phyloP scores from a whole-genome alignment of 345 rosid genomes.

The Hirschfeldia incana region DNA sequence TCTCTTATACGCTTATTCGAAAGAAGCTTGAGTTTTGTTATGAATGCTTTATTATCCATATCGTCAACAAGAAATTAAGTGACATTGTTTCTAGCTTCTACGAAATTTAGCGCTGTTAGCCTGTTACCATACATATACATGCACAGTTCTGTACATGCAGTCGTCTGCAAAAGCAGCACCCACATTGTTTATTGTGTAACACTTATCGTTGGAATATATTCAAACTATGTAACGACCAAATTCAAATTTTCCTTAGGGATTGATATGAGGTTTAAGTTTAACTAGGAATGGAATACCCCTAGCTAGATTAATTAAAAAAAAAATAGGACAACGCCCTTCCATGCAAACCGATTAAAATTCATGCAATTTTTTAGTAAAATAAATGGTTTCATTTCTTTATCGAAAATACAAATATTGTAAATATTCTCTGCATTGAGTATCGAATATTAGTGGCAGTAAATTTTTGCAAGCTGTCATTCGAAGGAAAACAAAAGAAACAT shows the following conservation, averaged over 20 bases:
- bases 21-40: constrained; percentile 4
- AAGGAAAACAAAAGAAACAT: neutral
- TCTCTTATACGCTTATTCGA: constrained; percentile 5
- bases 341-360: too few relatives aligned
- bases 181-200: neutral
- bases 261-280: too few relatives aligned
- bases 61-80: neutral
- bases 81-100: constrained; percentile 13
- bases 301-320: too few relatives aligned
- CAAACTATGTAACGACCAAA: neutral
- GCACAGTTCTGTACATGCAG: neutral
- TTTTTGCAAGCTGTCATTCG: neutral
- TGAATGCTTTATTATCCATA: neutral
- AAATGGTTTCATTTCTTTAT: too few relatives aligned
- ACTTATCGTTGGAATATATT: neutral
- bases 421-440: too few relatives aligned
- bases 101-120: neutral
- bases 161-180: neutral
- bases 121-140: neutral
- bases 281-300: too few relatives aligned
- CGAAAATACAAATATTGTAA: too few relatives aligned
- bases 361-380: too few relatives aligned
- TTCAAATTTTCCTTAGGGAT: too few relatives aligned
- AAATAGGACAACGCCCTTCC: neutral
- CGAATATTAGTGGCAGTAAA: too few relatives aligned